Evolutionary conservation across 768 basidiomycete genomes (phyloP), one percentile per base, ranked within the genome.

Genomic region (Lactarius sp.): DNA sequence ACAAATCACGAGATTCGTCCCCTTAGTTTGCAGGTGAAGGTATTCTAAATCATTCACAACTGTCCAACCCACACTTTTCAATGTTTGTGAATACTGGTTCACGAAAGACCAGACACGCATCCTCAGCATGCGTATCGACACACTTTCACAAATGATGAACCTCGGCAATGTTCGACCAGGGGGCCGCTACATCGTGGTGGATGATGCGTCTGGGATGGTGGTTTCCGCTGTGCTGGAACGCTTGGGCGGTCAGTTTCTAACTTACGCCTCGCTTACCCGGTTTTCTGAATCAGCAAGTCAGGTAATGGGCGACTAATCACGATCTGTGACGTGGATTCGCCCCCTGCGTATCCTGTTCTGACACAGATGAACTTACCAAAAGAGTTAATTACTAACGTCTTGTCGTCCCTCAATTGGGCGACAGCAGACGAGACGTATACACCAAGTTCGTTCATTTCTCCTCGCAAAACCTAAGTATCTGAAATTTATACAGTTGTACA

Each of bases 1-100:
- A 16, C 4, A 16, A 33, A 47, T 36, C 47, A 16, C 2, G 10
- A 7, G 13, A 51, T 52, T 20, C 37, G 4, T 37, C n/a, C 57
- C 31, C 61, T 60, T 56, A 64, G 60, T 68, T 27, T 56, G 47
- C 50, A 47, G 16, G 20, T 49, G 36, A 64, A 98, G 95, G 70
- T 98, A 90, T 73, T 87, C 86, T 6, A 95, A 93, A 72, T 80
- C 82, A 9, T 92, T 98, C 69, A 86, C 90, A 14, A 90, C 90
- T 0, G 83, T 98, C 44, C 88, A 93, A 49, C 94, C 96, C 2
- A 93, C 93, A 0, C 71, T 92, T 31, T 87, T 85, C 77, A 92
- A 96, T 71, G 85, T 98, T 49, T 86, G 89, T 72, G 85, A 91
- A 64, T 94, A 92, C 73, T 92, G 94, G 87, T 91, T 89, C 74